A percentile compares a stretch with the other conserved stretches of the same genome.
Conservation (phyloP, 2,329 filamentous ascomycete species). For the Colletotrichum cereale region DNA sequence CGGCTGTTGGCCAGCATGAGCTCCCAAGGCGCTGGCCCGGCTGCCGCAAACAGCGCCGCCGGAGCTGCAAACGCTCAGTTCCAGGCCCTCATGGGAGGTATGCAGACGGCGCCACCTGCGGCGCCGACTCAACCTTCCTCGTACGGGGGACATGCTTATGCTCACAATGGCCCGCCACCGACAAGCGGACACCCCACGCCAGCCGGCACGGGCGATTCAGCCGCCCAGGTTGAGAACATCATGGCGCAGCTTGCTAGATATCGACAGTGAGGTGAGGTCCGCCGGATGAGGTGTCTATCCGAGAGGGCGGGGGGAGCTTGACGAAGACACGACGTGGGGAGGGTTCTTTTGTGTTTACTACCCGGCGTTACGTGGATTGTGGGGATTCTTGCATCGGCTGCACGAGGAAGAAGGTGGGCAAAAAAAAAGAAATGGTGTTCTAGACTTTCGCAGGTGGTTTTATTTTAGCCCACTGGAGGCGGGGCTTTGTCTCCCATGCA, state of each 20-base stretch:
- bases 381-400: slow-evolving; percentile 3
- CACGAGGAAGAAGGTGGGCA: slow-evolving; percentile 4
- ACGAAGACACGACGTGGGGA: slow-evolving; percentile 32
- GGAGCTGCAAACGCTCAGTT: slow-evolving; percentile 51
- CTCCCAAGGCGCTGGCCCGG: slow-evolving; percentile 41
- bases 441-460: slow-evolving; percentile 13
- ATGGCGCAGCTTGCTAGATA: slow-evolving; percentile 79
- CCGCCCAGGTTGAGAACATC: slow-evolving; percentile 76
- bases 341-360: slow-evolving; percentile 26
- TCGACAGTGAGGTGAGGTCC: slow-evolving; percentile 62
- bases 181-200: slow-evolving; percentile 42
- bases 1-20: slow-evolving; percentile 70
- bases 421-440: slow-evolving; percentile 10
- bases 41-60: slow-evolving; percentile 34
- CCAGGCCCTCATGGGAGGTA: slow-evolving; percentile 59
- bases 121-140: slow-evolving; percentile 43
- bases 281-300: not conserved
- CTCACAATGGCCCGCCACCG: slow-evolving; percentile 44
- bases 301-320: not conserved
- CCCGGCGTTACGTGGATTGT: slow-evolving; percentile 24
- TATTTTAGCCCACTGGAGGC: not conserved
- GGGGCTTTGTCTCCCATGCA: not conserved
- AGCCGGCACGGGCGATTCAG: slow-evolving; percentile 49
- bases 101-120: slow-evolving; percentile 43
- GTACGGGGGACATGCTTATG: slow-evolving; percentile 48